Percentiles rank a stretch among this genome's conserved stretches.
These are phyloP conservation scores for Tolypocladium inflatum DNA, from an alignment of 2,329 filamentous ascomycete genomes.

Conservation along the genomic window DNA sequence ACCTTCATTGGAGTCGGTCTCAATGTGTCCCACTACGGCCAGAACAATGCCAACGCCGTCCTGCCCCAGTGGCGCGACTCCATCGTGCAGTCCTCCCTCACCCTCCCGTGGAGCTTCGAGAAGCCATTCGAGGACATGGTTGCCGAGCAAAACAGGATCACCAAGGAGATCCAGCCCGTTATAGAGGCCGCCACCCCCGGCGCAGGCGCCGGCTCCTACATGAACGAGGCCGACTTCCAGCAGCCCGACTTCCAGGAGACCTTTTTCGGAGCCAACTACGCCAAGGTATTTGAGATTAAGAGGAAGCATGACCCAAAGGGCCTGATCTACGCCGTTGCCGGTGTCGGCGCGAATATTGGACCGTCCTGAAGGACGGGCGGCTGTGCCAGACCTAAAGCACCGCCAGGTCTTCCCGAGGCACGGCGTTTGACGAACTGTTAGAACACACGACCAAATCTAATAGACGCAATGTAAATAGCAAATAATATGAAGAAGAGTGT, in stretches of 20 bases:
- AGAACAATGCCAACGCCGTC: constrained; percentile 21
- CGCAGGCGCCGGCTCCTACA: constrained; percentile 34
- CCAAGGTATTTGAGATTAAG: constrained; percentile 33
- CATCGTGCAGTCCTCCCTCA: constrained; percentile 18
- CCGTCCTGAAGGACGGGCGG: constrained; percentile 17
- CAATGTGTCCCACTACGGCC: constrained; percentile 15
- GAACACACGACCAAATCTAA: no score
- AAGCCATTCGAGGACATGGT: constrained; percentile 19
- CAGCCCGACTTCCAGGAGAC: constrained; percentile 32
- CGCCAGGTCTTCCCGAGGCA: no score
- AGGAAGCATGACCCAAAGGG: constrained; percentile 32
- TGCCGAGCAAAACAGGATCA: constrained; percentile 19
- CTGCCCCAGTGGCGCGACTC: constrained; percentile 31
- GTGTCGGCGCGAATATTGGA: constrained; percentile 42
- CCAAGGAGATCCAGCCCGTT: constrained; percentile 14
- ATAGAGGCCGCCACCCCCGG: constrained; percentile 22
- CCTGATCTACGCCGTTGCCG: constrained; percentile 37
- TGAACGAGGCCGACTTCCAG: constrained; percentile 42
- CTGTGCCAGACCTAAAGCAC: constrained; percentile 4
- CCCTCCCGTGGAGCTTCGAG: constrained; percentile 16
- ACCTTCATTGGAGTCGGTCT: constrained; percentile 18
- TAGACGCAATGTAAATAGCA: no score
- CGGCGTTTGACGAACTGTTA: no score
- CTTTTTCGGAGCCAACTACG: constrained; percentile 42
- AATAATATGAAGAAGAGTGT: no score